Conservation (phyloP, 805 yeast species). For the Wickerhamiella azymoides region DNA sequence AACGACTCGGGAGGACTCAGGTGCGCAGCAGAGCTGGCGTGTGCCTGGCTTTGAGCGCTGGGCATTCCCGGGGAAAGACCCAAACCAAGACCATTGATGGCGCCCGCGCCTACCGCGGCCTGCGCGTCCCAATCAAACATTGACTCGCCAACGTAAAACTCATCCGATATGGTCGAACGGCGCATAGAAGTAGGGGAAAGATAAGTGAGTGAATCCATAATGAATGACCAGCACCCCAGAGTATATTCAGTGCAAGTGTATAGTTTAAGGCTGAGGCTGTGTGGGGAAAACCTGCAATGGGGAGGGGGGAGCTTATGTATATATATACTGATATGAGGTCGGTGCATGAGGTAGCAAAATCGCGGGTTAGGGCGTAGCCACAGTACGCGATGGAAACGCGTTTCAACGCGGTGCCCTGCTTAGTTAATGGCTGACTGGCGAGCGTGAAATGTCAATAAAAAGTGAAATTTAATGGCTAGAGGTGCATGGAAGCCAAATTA, state of each 20-base stretch:
- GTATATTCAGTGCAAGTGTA: background rate
- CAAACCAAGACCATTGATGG: background rate
- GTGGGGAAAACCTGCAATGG: background rate
- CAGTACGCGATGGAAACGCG: constrained; percentile 7
- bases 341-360: background rate
- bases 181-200: constrained; percentile 5
- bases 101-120: background rate
- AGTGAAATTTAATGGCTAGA: too few species aligned
- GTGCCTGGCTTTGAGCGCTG: too few species aligned
- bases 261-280: background rate
- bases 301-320: background rate
- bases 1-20: constrained; percentile 5
- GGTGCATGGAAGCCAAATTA: too few species aligned
- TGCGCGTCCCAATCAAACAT: constrained; percentile 8
- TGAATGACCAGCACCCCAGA: background rate
- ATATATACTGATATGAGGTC: background rate
- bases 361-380: constrained; percentile 4
- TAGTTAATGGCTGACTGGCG: background rate
- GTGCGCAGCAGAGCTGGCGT: too few species aligned
- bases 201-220: constrained; percentile 7
- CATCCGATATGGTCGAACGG: background rate
- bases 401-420: constrained; percentile 6
- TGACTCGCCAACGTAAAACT: background rate
- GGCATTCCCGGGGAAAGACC: too few species aligned
- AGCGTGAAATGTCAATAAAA: background rate